These are phyloP conservation scores for Talaromyces borbonicus DNA, from an alignment of 495 filamentous ascomycete genomes.

Conservation along the genomic window DNA sequence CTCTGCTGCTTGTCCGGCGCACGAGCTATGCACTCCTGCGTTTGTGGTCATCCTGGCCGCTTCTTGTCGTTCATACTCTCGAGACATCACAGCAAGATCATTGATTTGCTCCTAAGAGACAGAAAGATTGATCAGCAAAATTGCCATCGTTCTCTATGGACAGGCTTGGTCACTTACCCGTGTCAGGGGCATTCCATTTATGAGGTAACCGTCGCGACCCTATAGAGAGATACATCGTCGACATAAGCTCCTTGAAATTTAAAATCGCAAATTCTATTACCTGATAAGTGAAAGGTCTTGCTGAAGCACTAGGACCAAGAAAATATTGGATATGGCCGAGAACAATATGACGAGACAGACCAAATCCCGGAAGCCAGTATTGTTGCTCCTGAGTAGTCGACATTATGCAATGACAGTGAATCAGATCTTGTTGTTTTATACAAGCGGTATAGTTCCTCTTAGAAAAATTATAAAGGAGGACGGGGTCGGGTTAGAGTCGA, in stretches of 20 bases:
- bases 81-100: conserved; percentile 39
- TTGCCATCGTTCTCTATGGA: background rate
- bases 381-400: conserved; percentile 31
- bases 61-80: conserved; percentile 44
- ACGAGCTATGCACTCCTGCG: conserved; percentile 12
- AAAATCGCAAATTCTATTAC: conserved; percentile 16
- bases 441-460: background rate
- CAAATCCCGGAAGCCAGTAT: conserved; percentile 46
- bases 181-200: conserved; percentile 40
- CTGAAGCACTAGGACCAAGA: conserved; percentile 40
- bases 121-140: conserved; percentile 2
- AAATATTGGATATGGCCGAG: conserved; percentile 44
- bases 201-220: conserved; percentile 46
- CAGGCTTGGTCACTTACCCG: conserved; percentile 25
- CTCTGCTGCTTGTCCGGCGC: conserved; percentile 30
- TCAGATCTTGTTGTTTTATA: background rate
- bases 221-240: conserved; percentile 17
- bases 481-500: too few relatives aligned
- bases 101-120: conserved; percentile 42
- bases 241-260: background rate
- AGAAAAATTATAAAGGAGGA: too few relatives aligned
- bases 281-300: conserved; percentile 43
- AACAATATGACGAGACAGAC: conserved; percentile 43
- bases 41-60: conserved; percentile 37
- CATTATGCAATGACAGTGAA: background rate